phyloP scores from a whole-genome alignment of 805 yeast genomes.

The Saccharomycopsis capsularis region DNA sequence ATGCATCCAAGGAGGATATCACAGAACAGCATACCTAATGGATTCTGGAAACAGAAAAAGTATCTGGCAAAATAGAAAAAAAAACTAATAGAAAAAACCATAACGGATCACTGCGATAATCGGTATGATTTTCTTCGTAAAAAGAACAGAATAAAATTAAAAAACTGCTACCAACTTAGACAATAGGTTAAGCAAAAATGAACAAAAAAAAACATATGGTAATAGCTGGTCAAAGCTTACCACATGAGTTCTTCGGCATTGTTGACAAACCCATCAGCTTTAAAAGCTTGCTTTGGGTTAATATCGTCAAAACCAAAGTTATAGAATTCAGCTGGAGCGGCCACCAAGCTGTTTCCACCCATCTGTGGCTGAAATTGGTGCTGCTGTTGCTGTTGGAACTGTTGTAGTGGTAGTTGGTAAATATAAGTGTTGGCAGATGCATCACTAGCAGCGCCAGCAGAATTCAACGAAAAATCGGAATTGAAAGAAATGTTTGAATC shows the following conservation, averaged over 20 bases:
- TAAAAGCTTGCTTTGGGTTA: background rate
- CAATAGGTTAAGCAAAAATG: slow-evolving; percentile 1
- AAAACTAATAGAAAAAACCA: too few relatives aligned
- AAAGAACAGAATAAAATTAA: too few relatives aligned
- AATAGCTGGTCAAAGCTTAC: background rate
- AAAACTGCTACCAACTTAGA: too few relatives aligned
- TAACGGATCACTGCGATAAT: too few relatives aligned
- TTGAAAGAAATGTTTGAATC: slow-evolving; percentile 9
- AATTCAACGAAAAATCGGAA: slow-evolving; percentile 6
- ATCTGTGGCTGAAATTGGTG: background rate
- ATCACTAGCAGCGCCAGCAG: background rate
- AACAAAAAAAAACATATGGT: background rate
- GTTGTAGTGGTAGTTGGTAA: background rate
- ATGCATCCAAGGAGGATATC: too few relatives aligned
- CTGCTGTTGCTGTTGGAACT: background rate
- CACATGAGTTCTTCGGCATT: background rate
- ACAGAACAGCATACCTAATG: too few relatives aligned
- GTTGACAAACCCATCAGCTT: background rate
- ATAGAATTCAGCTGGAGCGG: background rate
- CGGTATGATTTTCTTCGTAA: too few relatives aligned
- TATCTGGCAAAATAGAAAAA: too few relatives aligned
- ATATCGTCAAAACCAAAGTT: background rate
- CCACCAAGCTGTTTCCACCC: too few relatives aligned
- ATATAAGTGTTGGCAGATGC: background rate
- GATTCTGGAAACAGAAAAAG: too few relatives aligned